A percentile compares a stretch with the other conserved stretches of the same genome.
phyloP scores from a whole-genome alignment of 2,329 filamentous ascomycete genomes.

The Fusarium sp. region DNA sequence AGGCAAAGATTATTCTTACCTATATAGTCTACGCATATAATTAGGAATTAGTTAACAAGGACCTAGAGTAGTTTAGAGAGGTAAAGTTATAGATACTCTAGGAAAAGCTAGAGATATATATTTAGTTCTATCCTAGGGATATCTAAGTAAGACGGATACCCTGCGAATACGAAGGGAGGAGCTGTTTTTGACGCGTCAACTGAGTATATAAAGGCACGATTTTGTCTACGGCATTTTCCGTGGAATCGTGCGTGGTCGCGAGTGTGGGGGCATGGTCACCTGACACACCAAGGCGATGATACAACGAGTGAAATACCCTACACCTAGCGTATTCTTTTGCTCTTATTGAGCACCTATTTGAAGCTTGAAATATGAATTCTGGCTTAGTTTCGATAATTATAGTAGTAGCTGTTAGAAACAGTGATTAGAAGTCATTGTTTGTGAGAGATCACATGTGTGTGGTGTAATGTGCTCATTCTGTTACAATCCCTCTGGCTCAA shows the following conservation, averaged over 20 bases:
- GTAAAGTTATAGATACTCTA: background rate
- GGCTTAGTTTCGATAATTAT: rapidly evolving
- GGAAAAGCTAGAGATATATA: background rate
- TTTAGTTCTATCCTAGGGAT: background rate
- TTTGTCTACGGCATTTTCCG: background rate
- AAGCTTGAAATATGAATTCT: background rate
- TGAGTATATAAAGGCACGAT: background rate
- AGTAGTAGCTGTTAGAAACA: background rate
- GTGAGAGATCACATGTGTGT: too few species aligned
- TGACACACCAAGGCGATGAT: background rate
- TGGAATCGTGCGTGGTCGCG: background rate
- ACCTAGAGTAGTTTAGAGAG: background rate
- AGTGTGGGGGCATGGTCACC: background rate
- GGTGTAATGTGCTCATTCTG: too few species aligned
- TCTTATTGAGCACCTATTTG: rapidly evolving
- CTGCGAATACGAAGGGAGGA: background rate
- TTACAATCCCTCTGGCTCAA: too few species aligned
- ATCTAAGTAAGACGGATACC: background rate
- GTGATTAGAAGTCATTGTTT: background rate
- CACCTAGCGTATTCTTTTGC: background rate
- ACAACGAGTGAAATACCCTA: background rate
- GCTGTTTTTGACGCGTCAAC: background rate
- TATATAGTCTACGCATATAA: constrained; percentile 2
- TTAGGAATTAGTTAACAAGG: constrained; percentile 7
- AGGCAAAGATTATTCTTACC: background rate